A percentile compares a stretch with the other conserved stretches of the same genome.
These are phyloP conservation scores for Saprolegnia diclina DNA, from an alignment of 352 stramenopile species.

Conservation along the genomic window DNA sequence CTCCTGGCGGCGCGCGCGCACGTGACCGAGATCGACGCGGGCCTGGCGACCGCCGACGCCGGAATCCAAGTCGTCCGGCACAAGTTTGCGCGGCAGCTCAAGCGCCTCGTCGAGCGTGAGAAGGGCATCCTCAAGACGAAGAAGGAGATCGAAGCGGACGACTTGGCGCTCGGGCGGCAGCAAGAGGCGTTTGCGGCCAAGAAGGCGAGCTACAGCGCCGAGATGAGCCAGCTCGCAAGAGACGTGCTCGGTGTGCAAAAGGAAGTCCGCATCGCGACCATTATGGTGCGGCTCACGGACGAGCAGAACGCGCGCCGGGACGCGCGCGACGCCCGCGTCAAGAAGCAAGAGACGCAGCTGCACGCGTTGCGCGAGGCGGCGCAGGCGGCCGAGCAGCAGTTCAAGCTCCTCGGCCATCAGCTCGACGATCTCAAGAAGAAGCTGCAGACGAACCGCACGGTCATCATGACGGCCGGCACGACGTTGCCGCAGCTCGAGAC, in stretches of 20 bases:
- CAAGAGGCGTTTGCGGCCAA: constrained; percentile 48
- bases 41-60: constrained; percentile 64
- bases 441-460: constrained; percentile 62
- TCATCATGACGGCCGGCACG: constrained; percentile 68
- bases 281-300: constrained; percentile 61
- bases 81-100: constrained; percentile 70
- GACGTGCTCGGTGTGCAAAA: constrained; percentile 55
- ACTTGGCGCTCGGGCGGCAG: constrained; percentile 52
- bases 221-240: constrained; percentile 52
- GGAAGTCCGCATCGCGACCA: constrained; percentile 57
- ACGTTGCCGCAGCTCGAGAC: constrained; percentile 73
- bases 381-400: constrained; percentile 70
- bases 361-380: constrained; percentile 57
- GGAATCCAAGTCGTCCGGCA: constrained; percentile 70
- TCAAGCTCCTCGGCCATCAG: constrained; percentile 64
- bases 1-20: constrained; percentile 54
- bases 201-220: constrained; percentile 43
- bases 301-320: constrained; percentile 65
- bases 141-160: constrained; percentile 63
- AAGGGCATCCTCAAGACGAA: constrained; percentile 67
- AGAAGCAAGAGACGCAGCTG: constrained; percentile 65
- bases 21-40: constrained; percentile 51
- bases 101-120: constrained; percentile 72
- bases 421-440: constrained; percentile 73
- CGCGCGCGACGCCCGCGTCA: constrained; percentile 61